Conservation (phyloP, 1,284 basidiomycete genomes). For the Ustilago trichophora region DNA sequence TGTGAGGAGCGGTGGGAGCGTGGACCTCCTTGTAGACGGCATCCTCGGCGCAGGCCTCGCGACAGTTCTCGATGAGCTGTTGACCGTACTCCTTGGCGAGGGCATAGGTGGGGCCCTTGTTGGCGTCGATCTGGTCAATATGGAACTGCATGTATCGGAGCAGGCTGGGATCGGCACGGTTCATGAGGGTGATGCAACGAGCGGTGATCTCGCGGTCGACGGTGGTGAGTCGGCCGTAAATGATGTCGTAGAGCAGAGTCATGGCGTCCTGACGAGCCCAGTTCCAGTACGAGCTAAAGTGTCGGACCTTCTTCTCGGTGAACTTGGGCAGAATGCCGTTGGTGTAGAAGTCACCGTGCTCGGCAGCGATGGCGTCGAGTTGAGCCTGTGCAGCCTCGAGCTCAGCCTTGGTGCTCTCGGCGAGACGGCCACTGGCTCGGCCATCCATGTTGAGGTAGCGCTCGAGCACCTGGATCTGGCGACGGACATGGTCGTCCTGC, state of each 20-base stretch:
- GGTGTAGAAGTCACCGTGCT: conserved; percentile 91
- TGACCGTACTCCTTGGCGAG: conserved; percentile 97
- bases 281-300: conserved; percentile 98
- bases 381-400: conserved; percentile 80
- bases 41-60: conserved; percentile 79
- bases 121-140: conserved; percentile 82
- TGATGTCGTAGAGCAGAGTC: conserved; percentile 81
- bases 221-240: conserved; percentile 86
- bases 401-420: conserved; percentile 83
- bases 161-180: conserved; percentile 79
- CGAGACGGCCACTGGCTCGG: conserved; percentile 86
- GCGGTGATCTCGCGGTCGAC: conserved; percentile 74
- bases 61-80: conserved; percentile 92
- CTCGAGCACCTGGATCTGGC: conserved; percentile 94
- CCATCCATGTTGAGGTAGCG: conserved; percentile 94
- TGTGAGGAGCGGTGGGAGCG: conserved; percentile 89
- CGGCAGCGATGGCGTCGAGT: conserved; percentile 85
- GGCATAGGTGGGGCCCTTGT: conserved; percentile 84
- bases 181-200: conserved; percentile 95
- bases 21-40: conserved; percentile 81
- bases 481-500: conserved; percentile 88
- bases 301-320: conserved; percentile 92
- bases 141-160: conserved; percentile 90
- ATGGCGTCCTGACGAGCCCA: conserved; percentile 97
- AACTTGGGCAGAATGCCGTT: conserved; percentile 94